phyloP scores from a whole-genome alignment of 441 rosid genomes.

The Manihot esculenta region DNA sequence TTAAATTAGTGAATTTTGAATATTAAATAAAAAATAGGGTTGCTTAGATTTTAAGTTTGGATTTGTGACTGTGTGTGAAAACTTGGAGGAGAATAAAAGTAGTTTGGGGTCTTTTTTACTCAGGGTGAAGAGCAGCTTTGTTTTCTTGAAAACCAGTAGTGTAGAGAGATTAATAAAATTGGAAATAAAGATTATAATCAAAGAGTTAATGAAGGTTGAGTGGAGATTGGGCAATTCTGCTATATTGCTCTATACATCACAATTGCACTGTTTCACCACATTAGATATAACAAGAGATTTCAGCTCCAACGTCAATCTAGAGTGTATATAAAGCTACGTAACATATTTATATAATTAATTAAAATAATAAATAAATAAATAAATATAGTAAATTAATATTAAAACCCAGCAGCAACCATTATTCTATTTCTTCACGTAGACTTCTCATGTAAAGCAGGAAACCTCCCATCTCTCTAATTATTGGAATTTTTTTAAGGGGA shows the following conservation, averaged over 20 bases:
- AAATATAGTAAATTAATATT: slow-evolving; percentile 10
- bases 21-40: slow-evolving; percentile 24
- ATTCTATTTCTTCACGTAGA: slow-evolving; percentile 57
- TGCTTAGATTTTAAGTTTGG: slow-evolving; percentile 70
- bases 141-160: slow-evolving; percentile 22
- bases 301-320: slow-evolving; percentile 67
- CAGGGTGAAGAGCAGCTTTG: slow-evolving; percentile 27
- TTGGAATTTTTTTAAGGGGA: no score
- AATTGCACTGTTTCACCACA: slow-evolving; percentile 25
- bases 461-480: no score
- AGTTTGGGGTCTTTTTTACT: slow-evolving; percentile 31
- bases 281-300: slow-evolving; percentile 28
- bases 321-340: slow-evolving; percentile 55
- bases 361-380: neutral
- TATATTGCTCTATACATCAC: slow-evolving; percentile 4
- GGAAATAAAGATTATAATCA: slow-evolving; percentile 14
- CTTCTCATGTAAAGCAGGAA: slow-evolving; percentile 52
- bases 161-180: neutral
- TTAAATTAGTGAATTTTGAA: no score
- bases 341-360: slow-evolving; percentile 8
- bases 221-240: slow-evolving; percentile 56
- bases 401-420: slow-evolving; percentile 35
- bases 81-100: slow-evolving; percentile 49
- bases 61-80: slow-evolving; percentile 21
- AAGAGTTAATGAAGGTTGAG: slow-evolving; percentile 43